These are phyloP conservation scores for Moringa oleifera DNA, from an alignment of 345 rosid species.

Conservation along the genomic window DNA sequence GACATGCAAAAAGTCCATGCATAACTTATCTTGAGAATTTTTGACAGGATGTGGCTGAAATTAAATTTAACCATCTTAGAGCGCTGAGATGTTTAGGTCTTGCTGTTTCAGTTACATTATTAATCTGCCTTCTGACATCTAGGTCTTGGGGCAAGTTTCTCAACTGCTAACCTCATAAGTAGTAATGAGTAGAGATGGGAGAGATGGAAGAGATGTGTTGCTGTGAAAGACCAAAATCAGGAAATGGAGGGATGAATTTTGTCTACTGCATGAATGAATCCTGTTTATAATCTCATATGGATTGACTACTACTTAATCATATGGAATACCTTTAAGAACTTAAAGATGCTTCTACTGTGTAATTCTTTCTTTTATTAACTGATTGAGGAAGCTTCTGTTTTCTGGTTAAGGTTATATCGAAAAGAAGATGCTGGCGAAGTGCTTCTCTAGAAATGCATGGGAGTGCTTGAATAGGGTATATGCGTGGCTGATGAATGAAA, in stretches of 20 bases:
- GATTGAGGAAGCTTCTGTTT: conserved; percentile 14
- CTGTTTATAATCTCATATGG: neutral
- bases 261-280: neutral
- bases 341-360: too few relatives aligned
- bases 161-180: neutral
- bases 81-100: too few relatives aligned
- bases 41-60: too few relatives aligned
- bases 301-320: too few relatives aligned
- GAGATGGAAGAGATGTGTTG: neutral
- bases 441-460: conserved; percentile 34
- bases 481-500: neutral
- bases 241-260: neutral
- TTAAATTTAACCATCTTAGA: too few relatives aligned
- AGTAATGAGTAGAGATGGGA: neutral
- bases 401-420: conserved; percentile 45
- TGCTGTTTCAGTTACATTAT: too few relatives aligned
- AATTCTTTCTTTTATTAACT: neutral
- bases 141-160: too few relatives aligned
- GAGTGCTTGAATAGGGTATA: conserved; percentile 16
- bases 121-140: too few relatives aligned
- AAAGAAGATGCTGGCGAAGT: conserved; percentile 40
- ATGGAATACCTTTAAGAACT: too few relatives aligned
- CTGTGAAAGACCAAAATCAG: neutral
- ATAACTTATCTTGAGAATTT: too few relatives aligned
- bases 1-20: too few relatives aligned